Conservation (phyloP, 306 rosid species). For the Sechiopsis laciniata region DNA sequence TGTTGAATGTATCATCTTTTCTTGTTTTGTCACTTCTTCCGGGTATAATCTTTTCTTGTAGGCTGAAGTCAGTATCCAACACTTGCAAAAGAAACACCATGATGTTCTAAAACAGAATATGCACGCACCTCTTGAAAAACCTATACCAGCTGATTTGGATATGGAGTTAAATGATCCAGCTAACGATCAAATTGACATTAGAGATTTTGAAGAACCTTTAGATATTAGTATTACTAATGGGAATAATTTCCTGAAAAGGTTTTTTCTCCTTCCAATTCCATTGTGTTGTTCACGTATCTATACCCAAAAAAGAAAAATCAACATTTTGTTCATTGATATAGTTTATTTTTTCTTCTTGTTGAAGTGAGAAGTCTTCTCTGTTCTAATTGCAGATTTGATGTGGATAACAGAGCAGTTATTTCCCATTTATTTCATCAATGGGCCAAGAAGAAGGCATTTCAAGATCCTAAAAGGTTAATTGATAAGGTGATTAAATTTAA, state of each 20-base stretch:
- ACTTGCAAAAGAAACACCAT: slow-evolving; percentile 33
- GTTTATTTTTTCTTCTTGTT: slow-evolving; percentile 16
- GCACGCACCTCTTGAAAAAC: slow-evolving; percentile 23
- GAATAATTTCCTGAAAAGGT: slow-evolving; percentile 72
- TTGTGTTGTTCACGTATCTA: not conserved
- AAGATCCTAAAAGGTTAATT: slow-evolving; percentile 83
- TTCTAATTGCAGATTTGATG: slow-evolving; percentile 49
- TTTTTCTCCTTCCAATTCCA: slow-evolving; percentile 20
- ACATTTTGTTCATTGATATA: slow-evolving; percentile 21
- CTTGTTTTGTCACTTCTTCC: slow-evolving; percentile 8
- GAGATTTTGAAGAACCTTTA: slow-evolving; percentile 39
- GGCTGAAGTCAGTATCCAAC: slow-evolving; percentile 47
- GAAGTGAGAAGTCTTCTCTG: slow-evolving; percentile 18
- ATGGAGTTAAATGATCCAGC: slow-evolving; percentile 32
- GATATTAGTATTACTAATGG: slow-evolving; percentile 35
- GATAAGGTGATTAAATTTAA: slow-evolving; percentile 54
- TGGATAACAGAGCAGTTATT: slow-evolving; percentile 66
- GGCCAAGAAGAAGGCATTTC: slow-evolving; percentile 95
- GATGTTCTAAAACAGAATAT: slow-evolving; percentile 32
- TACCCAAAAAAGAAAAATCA: not conserved
- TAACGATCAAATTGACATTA: slow-evolving; percentile 28
- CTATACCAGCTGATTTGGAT: slow-evolving; percentile 35
- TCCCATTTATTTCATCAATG: slow-evolving; percentile 86
- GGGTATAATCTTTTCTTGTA: slow-evolving; percentile 33
- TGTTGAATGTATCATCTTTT: slow-evolving; percentile 23